phyloP scores from a whole-genome alignment of 208 protist species.

The Plasmodiophora brassicae region DNA sequence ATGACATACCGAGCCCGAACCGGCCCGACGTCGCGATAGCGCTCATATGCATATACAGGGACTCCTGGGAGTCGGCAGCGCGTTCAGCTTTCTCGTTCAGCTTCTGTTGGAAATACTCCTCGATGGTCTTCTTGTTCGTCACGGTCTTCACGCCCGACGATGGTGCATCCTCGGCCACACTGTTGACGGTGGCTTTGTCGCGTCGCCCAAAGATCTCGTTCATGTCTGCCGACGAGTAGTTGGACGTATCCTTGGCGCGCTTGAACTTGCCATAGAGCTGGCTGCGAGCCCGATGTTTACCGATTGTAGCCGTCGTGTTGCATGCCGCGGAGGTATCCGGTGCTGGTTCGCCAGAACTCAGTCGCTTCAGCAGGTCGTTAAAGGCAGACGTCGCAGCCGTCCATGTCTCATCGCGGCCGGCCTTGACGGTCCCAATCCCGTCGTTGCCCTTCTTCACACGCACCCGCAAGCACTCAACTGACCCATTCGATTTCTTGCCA shows the following conservation, averaged over 20 bases:
- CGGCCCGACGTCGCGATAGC: not conserved
- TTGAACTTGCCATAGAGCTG: not conserved
- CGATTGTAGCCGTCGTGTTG: not conserved
- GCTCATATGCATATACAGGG: not conserved
- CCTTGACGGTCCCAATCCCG: not conserved
- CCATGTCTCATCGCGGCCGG: not conserved
- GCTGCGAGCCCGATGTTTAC: not conserved
- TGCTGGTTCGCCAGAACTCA: not conserved
- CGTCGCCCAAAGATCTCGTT: not conserved
- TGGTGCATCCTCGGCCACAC: not conserved
- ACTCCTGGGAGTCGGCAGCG: not conserved
- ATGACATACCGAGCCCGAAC: not conserved
- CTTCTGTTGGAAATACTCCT: not conserved
- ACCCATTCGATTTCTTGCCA: not conserved
- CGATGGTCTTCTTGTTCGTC: not conserved
- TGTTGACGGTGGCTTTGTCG: not conserved
- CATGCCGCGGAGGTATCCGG: not conserved
- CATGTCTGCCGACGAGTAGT: not conserved
- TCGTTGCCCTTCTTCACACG: not conserved
- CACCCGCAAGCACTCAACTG: not conserved
- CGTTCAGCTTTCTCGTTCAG: not conserved
- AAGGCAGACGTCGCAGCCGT: conserved; percentile 3
- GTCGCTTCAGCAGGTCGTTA: conserved; percentile 27
- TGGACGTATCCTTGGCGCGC: not conserved
- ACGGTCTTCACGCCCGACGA: not conserved